Evolutionary conservation across 1,284 basidiomycete genomes (phyloP), one percentile per base, ranked within the genome.

Genomic region (Mixia osmundae): DNA sequence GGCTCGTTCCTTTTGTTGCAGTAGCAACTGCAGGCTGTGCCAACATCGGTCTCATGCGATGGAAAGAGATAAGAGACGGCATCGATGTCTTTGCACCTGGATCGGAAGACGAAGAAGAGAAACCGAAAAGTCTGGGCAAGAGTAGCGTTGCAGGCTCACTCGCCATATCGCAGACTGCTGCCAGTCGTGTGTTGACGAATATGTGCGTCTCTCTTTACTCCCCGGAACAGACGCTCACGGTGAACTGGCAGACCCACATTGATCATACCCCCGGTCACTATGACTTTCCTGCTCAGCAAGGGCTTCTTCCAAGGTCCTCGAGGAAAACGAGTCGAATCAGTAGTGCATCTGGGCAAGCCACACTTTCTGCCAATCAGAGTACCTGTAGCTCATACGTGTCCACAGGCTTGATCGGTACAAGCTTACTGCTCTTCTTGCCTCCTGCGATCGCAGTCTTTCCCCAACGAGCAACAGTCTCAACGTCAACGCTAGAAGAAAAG

Each of bases 381-480:
- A 22, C 21, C 14, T 30, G 53, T 53, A 24, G 19, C 50, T 44
- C 12, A 21, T 18, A 27, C 19, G 33, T 21, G 8, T 28, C 12
- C 9, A 4, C 31, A 46, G 47, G 47, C 9, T 42, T 51, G 47
- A 58, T 66, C 49, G 64, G 64, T 4, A 46, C 59, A 1, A 60
- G 57, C 2, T 54, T 66, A 11, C 58, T 61, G 33, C 45, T 62
- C 34, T 65, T 63, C 56, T 52, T 66, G 1, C 64, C 64, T 1
- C 63, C 63, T 5, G 61, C 63, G n/a, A 64, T 66, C 44, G 63
- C 63, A 9, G 58, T 60, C 42, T 66, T 64, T 53, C 64, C 64
- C 4, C 62, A 64, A 42, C 50, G 57, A 10, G 62, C 59, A 0
- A 41, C 41, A 4, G 58, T 61, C 22, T 44, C 48, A 31, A 52